Evolutionary conservation across 2,329 filamentous ascomycete genomes (phyloP).

Genomic region (Aspergillus tubingensis): DNA sequence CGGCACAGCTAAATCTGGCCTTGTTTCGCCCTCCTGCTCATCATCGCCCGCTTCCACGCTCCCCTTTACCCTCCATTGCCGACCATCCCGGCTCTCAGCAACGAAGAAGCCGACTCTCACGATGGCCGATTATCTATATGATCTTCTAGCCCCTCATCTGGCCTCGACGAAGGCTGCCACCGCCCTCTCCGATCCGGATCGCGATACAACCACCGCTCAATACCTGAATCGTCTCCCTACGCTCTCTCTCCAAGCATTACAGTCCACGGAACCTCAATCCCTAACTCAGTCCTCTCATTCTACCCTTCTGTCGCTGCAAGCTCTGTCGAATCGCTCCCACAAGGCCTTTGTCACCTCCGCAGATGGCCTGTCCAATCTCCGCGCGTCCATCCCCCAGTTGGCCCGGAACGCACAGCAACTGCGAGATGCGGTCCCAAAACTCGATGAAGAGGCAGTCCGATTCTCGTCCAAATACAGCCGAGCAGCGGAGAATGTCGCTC

Average conservation of each 20-base stretch:
- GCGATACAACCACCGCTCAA: constrained; percentile 43
- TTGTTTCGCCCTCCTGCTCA: constrained; percentile 8
- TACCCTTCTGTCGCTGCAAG: constrained; percentile 78
- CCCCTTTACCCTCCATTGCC: background rate
- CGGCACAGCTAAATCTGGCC: constrained; percentile 9
- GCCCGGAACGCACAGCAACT: constrained; percentile 67
- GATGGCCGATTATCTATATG: constrained; percentile 74
- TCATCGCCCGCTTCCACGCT: background rate
- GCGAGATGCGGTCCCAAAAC: constrained; percentile 69
- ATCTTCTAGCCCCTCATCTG: constrained; percentile 68
- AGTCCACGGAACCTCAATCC: constrained; percentile 72
- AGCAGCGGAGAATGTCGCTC: constrained; percentile 65
- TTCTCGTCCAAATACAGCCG: constrained; percentile 86
- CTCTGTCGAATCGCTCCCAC: constrained; percentile 85
- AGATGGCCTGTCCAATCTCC: constrained; percentile 72
- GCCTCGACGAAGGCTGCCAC: constrained; percentile 39
- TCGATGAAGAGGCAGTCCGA: constrained; percentile 74
- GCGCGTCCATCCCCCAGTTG: constrained; percentile 70
- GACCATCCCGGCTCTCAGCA: background rate
- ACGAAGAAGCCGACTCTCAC: background rate
- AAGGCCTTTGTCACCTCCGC: constrained; percentile 80
- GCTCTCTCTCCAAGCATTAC: constrained; percentile 71
- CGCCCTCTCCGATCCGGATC: constrained; percentile 11
- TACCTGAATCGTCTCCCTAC: constrained; percentile 80
- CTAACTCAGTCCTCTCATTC: constrained; percentile 81